Evolutionary conservation across 2,329 filamentous ascomycete genomes (phyloP).

Genomic region (Exophiala dermatitidis): DNA sequence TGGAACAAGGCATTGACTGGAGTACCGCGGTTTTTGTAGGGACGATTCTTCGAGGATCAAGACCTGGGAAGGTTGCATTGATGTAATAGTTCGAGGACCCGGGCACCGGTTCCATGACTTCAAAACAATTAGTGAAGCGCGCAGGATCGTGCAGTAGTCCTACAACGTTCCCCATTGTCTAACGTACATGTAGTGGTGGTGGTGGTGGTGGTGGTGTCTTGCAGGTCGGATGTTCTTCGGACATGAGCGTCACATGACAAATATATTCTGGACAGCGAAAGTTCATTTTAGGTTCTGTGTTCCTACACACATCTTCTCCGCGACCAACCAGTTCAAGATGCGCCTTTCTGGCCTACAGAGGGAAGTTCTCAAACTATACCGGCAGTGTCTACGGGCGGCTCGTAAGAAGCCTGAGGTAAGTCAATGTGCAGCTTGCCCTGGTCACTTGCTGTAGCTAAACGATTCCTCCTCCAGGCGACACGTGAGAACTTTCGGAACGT

Average conservation of each 20-base stretch:
- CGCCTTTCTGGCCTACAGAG: slow-evolving; percentile 80
- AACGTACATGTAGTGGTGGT: not conserved
- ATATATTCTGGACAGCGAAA: no score
- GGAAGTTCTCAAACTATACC: slow-evolving; percentile 79
- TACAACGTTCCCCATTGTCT: no score
- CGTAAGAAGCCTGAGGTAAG: slow-evolving; percentile 70
- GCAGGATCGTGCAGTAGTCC: no score
- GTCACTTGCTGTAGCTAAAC: not conserved
- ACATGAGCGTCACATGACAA: not conserved
- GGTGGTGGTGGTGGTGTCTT: no score
- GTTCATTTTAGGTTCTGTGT: no score
- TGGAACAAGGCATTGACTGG: not conserved
- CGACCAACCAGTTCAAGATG: slow-evolving; percentile 17
- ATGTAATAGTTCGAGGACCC: no score
- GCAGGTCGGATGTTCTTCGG: not conserved
- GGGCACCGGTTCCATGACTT: no score
- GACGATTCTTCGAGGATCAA: not conserved
- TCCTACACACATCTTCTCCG: no score
- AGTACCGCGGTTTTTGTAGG: not conserved
- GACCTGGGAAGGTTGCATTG: not conserved
- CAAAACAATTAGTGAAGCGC: no score
- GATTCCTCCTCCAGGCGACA: slow-evolving; percentile 8
- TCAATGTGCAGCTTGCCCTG: slow-evolving; percentile 3
- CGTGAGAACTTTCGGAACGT: slow-evolving; percentile 36
- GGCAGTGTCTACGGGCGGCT: slow-evolving; percentile 73